Evolutionary conservation across 139 green algal genomes (phyloP), one percentile per base, ranked within the genome.

Genomic region (Nannochloris sp.): DNA sequence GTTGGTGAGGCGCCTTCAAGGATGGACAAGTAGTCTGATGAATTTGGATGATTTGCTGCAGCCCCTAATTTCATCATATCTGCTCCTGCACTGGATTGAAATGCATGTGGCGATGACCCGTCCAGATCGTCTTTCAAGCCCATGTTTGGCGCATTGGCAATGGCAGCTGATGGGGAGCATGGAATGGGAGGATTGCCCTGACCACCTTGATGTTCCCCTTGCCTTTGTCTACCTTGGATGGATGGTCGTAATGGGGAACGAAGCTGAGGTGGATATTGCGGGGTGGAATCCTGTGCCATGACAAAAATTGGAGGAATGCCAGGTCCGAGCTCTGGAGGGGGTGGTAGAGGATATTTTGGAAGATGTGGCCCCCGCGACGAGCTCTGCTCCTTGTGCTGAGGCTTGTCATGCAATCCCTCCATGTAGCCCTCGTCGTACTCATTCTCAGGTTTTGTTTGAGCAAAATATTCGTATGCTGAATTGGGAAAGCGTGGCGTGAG

Each of bases 291-390:
- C 23, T 61, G 53, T 11, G 69, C 69, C 69, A 76, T 76, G 25
- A 76, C 69, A 25, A 76, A 76, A 26, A 76, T 76, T 37, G 69
- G 69, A 13, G 69, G 69, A 56, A 68, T 62, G 10, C 46, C 36
- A 44, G 63, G 43, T 13, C 28, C 44, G 6, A 33, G 16, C 23
- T 26, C 31, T 16, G 48, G 30, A 33, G 56, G 25, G 6, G 53
- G 62, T 56, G 28, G 13, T 37, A 59, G 20, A 2, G 50, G 50
- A 23, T 53, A 53, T 23, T 53, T 56, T 16, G 61, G 46, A 6
- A 36, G 43, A 5, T 62, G 61, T 48, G 56, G 68, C 36, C 49
- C 50, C 23, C 37, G 44, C 28, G 61, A 49, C 10, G 50, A 37
- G 49, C 50, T 46, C 59, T 51, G 50, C n/a, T 61, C 14, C 14